phyloP scores from a whole-genome alignment of 106 monocot species.

The Dendrobium officinale region DNA sequence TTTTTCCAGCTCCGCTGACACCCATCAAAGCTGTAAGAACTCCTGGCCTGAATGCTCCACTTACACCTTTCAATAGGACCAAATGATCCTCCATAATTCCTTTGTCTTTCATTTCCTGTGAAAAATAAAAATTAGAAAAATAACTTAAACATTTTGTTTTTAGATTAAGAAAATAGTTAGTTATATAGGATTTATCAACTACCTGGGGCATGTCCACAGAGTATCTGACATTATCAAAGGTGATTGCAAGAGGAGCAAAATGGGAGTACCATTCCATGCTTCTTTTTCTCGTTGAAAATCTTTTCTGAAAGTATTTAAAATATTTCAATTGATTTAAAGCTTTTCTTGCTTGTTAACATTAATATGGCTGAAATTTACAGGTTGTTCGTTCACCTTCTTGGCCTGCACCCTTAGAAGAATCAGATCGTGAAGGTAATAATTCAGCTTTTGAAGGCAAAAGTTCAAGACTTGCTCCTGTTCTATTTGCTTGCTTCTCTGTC shows the following conservation, averaged over 20 bases:
- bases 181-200: background rate
- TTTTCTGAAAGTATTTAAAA: background rate
- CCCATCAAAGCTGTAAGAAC: slow-evolving; percentile 29
- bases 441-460: slow-evolving; percentile 14
- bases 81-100: slow-evolving; percentile 15
- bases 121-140: background rate
- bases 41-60: slow-evolving; percentile 30
- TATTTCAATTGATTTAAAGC: background rate
- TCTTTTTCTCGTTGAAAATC: background rate
- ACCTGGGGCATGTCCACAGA: slow-evolving; percentile 29
- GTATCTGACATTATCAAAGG: slow-evolving; percentile 22
- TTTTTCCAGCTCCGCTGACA: slow-evolving; percentile 29
- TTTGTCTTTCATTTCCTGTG: slow-evolving; percentile 27
- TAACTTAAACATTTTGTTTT: background rate
- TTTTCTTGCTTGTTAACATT: background rate
- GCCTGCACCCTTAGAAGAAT: slow-evolving; percentile 2
- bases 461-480: slow-evolving; percentile 18
- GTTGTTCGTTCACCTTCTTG: background rate
- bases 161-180: background rate
- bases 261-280: slow-evolving; percentile 25
- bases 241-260: slow-evolving; percentile 26
- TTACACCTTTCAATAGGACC: slow-evolving; percentile 21
- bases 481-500: slow-evolving; percentile 22
- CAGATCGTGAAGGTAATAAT: slow-evolving; percentile 10
- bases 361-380: background rate